Conservation (phyloP, 139 green algal species). For the Chlamydomonas applanata region DNA sequence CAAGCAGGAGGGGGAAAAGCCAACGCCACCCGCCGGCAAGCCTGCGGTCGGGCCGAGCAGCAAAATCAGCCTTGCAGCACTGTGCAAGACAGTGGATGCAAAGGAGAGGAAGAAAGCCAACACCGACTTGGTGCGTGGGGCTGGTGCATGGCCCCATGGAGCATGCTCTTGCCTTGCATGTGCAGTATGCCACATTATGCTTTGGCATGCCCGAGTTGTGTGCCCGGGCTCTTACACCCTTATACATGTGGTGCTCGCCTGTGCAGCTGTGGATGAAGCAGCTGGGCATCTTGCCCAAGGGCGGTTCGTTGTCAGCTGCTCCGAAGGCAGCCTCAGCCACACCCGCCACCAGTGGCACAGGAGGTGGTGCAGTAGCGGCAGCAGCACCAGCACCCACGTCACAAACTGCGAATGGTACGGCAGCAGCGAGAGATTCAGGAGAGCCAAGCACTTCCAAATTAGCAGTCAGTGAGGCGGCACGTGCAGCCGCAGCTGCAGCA, state of each 20-base stretch:
- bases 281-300: constrained; percentile 29
- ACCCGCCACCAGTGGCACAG: not conserved
- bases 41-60: constrained; percentile 4
- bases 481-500: constrained; percentile 19
- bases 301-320: not conserved
- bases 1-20: constrained; percentile 5
- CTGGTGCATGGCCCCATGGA: not conserved
- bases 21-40: constrained; percentile 7
- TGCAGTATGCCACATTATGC: too few relatives aligned
- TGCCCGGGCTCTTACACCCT: too few relatives aligned
- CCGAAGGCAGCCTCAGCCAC: not conserved
- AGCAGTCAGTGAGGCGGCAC: not conserved
- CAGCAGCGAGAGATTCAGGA: not conserved
- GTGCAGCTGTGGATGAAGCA: constrained; percentile 51
- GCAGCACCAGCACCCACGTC: not conserved
- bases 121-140: constrained; percentile 23
- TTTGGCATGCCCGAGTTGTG: too few relatives aligned
- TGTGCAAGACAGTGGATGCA: constrained; percentile 25
- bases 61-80: constrained; percentile 23
- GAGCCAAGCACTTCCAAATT: not conserved
- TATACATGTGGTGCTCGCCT: not conserved
- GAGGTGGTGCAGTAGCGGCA: not conserved
- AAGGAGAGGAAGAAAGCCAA: constrained; percentile 26
- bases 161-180: too few relatives aligned
- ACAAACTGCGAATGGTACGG: too few relatives aligned